Evolutionary conservation across 345 rosid species (phyloP), one percentile per base, ranked within the genome.

Genomic region (Nephelium lappaceum): DNA sequence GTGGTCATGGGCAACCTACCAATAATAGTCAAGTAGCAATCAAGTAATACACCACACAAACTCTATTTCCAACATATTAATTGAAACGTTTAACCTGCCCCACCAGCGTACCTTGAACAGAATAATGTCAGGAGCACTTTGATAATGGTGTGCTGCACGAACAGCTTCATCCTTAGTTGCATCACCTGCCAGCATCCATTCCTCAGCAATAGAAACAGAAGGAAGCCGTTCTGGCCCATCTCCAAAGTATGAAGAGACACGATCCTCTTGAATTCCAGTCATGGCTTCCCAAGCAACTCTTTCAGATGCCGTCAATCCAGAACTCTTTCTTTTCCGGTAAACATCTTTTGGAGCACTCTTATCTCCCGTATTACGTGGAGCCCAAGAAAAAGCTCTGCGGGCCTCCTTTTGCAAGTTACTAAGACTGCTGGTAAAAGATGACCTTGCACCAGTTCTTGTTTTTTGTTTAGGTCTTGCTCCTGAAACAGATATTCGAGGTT

Each of bases 321-420:
- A 93, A 86, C 84, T 93, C 86, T 95, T 95, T 82, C 98, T 86
- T 80, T 95, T 95, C 68, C 97, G 93, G 61, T 91, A 84, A 69
- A 81, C 91, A 89, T 95, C 99, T 87, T 92, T 91, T 24, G 93
- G 85, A 41, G 91, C 82, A 69, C 84, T 84, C 88, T 90, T 92
- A 71, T 90, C 97, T 73, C 89, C 96, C 77, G 86, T 82, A 83
- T 95, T 91, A 76, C 95, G 91, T 71, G 98, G 98, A 78, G 95
- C 86, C 98, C 99, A 95, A 81, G 99, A 93, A 81, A 95, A 93
- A 82, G 97, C 99, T 81, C 98, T 87, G 18, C 99, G 96, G 75
- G 96, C 98, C 89, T 91, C 98, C 81, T 92, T 95, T 80, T 92
- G 97, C 82, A 95, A 87, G 87, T 90, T 93, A 85, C 89, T 95